Conservation (phyloP, 2,329 filamentous ascomycete species). For the Penicillium sp. region DNA sequence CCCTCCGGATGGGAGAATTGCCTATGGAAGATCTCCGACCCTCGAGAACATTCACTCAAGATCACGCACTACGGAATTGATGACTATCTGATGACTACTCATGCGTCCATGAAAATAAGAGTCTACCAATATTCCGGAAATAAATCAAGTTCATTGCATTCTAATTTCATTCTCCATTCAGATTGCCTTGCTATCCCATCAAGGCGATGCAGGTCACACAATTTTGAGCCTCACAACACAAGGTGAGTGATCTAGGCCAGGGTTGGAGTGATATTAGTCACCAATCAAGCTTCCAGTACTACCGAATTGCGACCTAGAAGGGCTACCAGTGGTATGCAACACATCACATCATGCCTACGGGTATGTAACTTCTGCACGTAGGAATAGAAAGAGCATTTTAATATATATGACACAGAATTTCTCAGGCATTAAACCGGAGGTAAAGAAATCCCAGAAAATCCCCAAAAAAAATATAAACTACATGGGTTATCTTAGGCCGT, state of each 20-base stretch:
- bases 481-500: no score
- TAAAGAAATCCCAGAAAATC: no score
- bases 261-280: background rate
- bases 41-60: background rate
- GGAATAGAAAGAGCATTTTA: background rate
- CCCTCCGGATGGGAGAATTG: background rate
- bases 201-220: background rate
- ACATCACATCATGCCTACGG: background rate
- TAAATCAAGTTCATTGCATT: background rate
- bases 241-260: background rate
- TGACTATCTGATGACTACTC: background rate
- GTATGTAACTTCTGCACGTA: background rate
- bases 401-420: background rate
- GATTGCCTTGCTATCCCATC: background rate
- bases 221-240: background rate
- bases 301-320: background rate
- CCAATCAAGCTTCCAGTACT: background rate
- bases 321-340: background rate
- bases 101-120: background rate
- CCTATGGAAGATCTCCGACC: background rate
- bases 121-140: background rate
- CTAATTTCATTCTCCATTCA: background rate
- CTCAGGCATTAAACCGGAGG: background rate
- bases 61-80: no score
- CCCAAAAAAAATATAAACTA: no score